Conservation (phyloP, 2,329 filamentous ascomycete species). For the Penicillium polonicum region DNA sequence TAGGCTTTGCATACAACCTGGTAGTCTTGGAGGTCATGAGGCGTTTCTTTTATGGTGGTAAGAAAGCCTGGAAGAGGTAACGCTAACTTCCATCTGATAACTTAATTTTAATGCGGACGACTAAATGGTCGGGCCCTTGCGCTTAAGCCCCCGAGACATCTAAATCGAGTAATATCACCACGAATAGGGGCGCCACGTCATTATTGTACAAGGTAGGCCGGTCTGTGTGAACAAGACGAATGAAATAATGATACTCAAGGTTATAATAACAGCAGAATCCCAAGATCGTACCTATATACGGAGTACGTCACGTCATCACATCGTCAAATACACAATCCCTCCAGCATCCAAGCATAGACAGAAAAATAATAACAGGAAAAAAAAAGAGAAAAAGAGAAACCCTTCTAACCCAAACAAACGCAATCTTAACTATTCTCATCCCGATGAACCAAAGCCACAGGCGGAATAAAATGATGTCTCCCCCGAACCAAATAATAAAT, state of each 20-base stretch:
- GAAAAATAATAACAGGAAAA: neutral
- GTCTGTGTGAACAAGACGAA: neutral
- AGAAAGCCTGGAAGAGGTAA: neutral
- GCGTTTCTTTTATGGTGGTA: neutral
- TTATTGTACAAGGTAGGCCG: neutral
- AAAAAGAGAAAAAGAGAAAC: no score
- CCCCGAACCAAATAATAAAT: slow-evolving; percentile 46
- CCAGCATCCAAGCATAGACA: neutral
- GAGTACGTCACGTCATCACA: slow-evolving; percentile 11
- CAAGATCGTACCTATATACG: neutral
- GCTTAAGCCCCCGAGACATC: neutral
- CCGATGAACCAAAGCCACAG: slow-evolving; percentile 38
- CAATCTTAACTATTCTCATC: slow-evolving; percentile 13
- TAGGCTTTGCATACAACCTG: no score
- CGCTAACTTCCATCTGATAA: slow-evolving; percentile 17
- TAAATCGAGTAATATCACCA: neutral
- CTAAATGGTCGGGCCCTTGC: neutral
- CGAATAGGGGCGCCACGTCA: slow-evolving; percentile 3
- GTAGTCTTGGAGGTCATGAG: neutral
- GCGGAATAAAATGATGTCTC: slow-evolving; percentile 42
- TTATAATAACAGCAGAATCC: neutral
- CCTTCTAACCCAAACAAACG: neutral
- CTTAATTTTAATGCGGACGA: slow-evolving; percentile 6
- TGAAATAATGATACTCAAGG: neutral
- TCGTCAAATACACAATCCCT: slow-evolving; percentile 6